Percentiles rank a stretch among this genome's conserved stretches.
Conservation (phyloP, 192 early-diverging fungal genomes). For the Rhizoclosmatium sp. region DNA sequence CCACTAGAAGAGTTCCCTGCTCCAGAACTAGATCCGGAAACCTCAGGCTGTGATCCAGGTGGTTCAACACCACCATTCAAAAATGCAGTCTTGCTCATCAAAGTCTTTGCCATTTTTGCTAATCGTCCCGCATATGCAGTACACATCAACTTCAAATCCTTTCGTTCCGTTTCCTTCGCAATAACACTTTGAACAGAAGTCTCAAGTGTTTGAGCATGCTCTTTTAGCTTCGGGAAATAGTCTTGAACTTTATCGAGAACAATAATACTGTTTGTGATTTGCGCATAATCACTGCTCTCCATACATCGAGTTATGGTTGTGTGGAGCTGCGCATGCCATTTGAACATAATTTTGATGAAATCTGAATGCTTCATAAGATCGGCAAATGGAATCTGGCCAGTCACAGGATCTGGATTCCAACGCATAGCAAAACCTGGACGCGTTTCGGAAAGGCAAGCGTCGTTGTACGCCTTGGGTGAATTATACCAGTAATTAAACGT, state of each 20-base stretch:
- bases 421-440: slow-evolving; percentile 77
- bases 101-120: not conserved
- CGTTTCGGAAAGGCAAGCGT: slow-evolving; percentile 61
- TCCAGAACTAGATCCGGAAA: no score
- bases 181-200: slow-evolving; percentile 54
- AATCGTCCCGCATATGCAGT: slow-evolving; percentile 58
- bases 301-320: slow-evolving; percentile 47
- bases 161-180: slow-evolving; percentile 61
- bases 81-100: slow-evolving; percentile 27
- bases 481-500: slow-evolving; percentile 68
- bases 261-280: slow-evolving; percentile 78
- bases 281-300: slow-evolving; percentile 71
- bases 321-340: slow-evolving; percentile 75
- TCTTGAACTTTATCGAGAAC: slow-evolving; percentile 69
- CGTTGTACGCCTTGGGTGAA: slow-evolving; percentile 56
- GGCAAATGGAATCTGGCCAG: slow-evolving; percentile 49
- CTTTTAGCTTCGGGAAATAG: slow-evolving; percentile 67
- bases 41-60: not conserved
- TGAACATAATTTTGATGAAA: slow-evolving; percentile 70
- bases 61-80: slow-evolving; percentile 22
- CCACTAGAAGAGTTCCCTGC: not conserved
- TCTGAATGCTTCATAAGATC: slow-evolving; percentile 65
- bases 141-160: slow-evolving; percentile 78
- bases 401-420: slow-evolving; percentile 53
- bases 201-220: slow-evolving; percentile 64